Base-by-base conservation (phyloP, 1,284 basidiomycete species). In the Ganoderma leucocontextum region DNA sequence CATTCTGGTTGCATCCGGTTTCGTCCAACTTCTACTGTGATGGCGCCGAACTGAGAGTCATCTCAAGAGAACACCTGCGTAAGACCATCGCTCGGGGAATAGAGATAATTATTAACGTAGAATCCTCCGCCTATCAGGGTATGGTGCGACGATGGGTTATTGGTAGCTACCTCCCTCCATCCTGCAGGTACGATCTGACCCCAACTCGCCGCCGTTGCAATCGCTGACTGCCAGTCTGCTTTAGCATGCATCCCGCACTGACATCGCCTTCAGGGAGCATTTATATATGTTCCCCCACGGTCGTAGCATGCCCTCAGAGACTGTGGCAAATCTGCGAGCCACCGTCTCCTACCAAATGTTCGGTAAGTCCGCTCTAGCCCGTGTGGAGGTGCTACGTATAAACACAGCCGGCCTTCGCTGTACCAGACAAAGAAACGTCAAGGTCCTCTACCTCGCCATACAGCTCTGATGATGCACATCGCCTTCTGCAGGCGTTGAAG, bases 261-360 rank as follows among this genome's bases (percentile, higher is more conserved):
- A 38, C 13, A 39, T 13, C 39, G 9, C 8, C 35, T 38, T 47
- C 29, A 76, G 73, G 72, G 4, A 64, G 2, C 73, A 75, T 38
- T 57, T 74, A 0, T 53, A 62, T 4, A 71, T 77, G 67, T 77
- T 75, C 25, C 75, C 75, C 0, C 60, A 72, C 55, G 58, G 64
- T 6, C 68, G 68, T 0, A 1, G 0, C 2, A 47, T 70, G 1
- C 17, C 60, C 0, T 39, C 13, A 7, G 41, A 69, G 7, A 60
- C 44, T 0, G 41, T 71, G 1, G 25, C 64, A 4, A 62, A 69
- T 6, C 39, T 70, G 1, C 53, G 58, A 1, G 39, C 39, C 0
- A 49, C 64, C 1, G 10, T 73, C n/a, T 61, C 49, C n/a, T 72
- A 55, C 19, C 41, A 52, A 1, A 41, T 66, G 4, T 62, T 69